Evolutionary conservation across 257 asterid species (phyloP), one percentile per base, ranked within the genome.

Genomic region (Datura wrightii): DNA sequence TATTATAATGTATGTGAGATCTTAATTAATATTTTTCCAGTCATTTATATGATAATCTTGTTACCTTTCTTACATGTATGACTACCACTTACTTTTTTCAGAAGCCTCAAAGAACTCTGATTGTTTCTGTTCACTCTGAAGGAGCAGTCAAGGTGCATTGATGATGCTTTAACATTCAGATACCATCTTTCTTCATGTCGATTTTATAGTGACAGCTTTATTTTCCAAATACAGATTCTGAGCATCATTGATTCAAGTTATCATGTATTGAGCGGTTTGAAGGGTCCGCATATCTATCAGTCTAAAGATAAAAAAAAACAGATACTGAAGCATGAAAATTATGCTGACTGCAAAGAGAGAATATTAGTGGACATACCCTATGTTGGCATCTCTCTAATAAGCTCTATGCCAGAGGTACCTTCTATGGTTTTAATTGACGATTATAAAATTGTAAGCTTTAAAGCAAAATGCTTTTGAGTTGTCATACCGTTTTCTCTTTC

Each of bases 51-150:
- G 80, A 34, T 48, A 74, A 46, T 48, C 80, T 74, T 19, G 41
- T 48, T 74, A 74, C 63, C 59, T 44, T n/a, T 16, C 60, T 37
- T 83, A 36, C 53, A 52, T 34, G 69, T 41, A 37, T 80, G 52
- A 81, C 82, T 24, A 60, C 39, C 31, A 18, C 70, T 66, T 80
- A 80, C 84, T 85, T 82, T 89, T 91, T 88, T 11, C 99, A 96
- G 99, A 96, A 96, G 87, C 95, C 93, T 71, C 95, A 93, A 90
- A 92, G 99, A 83, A 94, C 94, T 85, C 90, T 93, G 87, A 88
- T 89, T 56, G 88, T 96, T 81, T 92, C 98, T 80, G 94, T 96
- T 83, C 98, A 94, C 88, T 95, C 99, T 81, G 99, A 96, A 91
- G 98, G 99, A 86, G 98, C 97, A 85, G 92, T 90, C 70, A 96